Conservation (phyloP, 2,329 filamentous ascomycete genomes). For the Epichloe festucae region DNA sequence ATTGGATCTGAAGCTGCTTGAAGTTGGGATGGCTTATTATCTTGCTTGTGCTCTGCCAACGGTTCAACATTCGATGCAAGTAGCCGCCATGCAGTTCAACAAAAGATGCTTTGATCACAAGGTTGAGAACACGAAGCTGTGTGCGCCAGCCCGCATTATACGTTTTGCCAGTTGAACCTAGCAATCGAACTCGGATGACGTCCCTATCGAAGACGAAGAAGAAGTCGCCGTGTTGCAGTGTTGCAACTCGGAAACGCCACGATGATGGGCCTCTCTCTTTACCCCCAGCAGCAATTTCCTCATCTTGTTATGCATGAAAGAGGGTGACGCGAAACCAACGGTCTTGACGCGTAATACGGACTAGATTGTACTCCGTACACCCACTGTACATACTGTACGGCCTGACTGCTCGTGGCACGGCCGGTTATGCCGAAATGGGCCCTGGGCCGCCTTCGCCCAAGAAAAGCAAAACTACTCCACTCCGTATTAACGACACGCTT, state of each 20-base stretch:
- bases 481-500: not conserved
- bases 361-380: not conserved
- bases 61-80: not conserved
- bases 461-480: not conserved
- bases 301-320: not conserved
- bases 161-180: no score
- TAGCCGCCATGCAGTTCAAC: not conserved
- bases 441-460: not conserved
- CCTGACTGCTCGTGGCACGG: not conserved
- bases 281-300: not conserved
- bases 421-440: not conserved
- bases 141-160: no score
- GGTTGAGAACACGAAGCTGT: no score
- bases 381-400: not conserved
- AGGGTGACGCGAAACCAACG: not conserved
- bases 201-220: no score
- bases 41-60: not conserved
- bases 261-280: not conserved
- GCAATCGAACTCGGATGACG: no score
- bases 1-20: not conserved
- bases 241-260: not conserved
- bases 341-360: not conserved
- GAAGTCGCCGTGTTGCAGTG: not conserved
- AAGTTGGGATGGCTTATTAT: not conserved
- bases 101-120: not conserved